Evolutionary conservation across 805 yeast genomes (phyloP).

Genomic region (Metschnikowia sp.): DNA sequence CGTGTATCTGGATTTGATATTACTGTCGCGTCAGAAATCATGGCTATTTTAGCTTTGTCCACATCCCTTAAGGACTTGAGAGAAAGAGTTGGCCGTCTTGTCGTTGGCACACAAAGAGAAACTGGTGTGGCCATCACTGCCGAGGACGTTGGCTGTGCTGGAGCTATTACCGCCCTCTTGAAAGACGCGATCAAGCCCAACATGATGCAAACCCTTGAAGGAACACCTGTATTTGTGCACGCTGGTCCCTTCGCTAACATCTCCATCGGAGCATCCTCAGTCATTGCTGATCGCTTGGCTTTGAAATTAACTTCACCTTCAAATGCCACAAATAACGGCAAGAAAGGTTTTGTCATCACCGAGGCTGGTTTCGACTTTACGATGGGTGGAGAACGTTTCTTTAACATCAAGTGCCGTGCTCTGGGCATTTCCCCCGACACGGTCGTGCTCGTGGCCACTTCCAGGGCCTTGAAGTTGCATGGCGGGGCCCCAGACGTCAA

Average conservation of each 20-base stretch:
- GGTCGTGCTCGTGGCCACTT: slow-evolving; percentile 92
- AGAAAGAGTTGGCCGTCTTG: slow-evolving; percentile 82
- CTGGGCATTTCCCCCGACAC: slow-evolving; percentile 86
- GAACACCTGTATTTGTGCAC: slow-evolving; percentile 95
- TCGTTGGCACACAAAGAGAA: slow-evolving; percentile 71
- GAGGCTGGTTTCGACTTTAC: slow-evolving; percentile 99
- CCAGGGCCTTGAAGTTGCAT: slow-evolving; percentile 92
- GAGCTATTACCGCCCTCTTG: slow-evolving; percentile 90
- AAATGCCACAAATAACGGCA: slow-evolving; percentile 43
- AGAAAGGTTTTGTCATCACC: slow-evolving; percentile 84
- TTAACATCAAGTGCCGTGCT: slow-evolving; percentile 92
- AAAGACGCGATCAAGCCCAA: slow-evolving; percentile 97
- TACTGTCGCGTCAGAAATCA: slow-evolving; percentile 92
- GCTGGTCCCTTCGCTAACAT: slow-evolving; percentile 99
- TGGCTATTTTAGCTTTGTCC: slow-evolving; percentile 91
- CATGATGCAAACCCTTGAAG: slow-evolving; percentile 95
- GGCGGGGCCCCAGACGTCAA: slow-evolving; percentile 98
- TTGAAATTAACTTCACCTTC: slow-evolving; percentile 69
- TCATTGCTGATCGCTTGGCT: slow-evolving; percentile 89
- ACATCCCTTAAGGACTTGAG: slow-evolving; percentile 79
- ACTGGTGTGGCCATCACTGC: slow-evolving; percentile 83
- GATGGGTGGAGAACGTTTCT: slow-evolving; percentile 98
- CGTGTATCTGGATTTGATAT: slow-evolving; percentile 92
- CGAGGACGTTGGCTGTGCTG: slow-evolving; percentile 93
- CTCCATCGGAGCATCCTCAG: slow-evolving; percentile 94